phyloP scores from a whole-genome alignment of 257 asterid species.

The Striga asiatica region DNA sequence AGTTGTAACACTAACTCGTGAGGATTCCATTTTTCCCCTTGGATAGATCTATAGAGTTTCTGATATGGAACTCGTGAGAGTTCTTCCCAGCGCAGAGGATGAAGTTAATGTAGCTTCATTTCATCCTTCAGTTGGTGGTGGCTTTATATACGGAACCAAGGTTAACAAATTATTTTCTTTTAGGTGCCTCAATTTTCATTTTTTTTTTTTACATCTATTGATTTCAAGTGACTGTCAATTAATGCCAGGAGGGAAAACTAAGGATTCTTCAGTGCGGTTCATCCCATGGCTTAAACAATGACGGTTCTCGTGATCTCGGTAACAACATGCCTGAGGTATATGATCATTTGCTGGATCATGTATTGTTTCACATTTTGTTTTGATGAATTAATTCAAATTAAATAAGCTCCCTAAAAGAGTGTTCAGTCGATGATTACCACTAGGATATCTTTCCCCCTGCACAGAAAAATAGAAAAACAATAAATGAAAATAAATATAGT shows the following conservation, averaged over 20 bases:
- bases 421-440: not conserved
- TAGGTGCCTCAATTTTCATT: not conserved
- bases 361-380: not conserved
- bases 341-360: not conserved
- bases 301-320: slow-evolving; percentile 35
- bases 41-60: slow-evolving; percentile 79
- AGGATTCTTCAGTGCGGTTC: slow-evolving; percentile 69
- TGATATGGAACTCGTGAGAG: slow-evolving; percentile 95
- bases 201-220: not conserved
- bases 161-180: slow-evolving; percentile 18
- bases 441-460: too few relatives aligned
- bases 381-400: not conserved
- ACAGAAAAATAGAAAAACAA: too few relatives aligned
- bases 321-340: slow-evolving; percentile 72
- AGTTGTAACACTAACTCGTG: not conserved
- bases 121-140: slow-evolving; percentile 95
- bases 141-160: slow-evolving; percentile 96
- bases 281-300: slow-evolving; percentile 39
- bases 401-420: not conserved
- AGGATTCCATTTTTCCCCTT: slow-evolving; percentile 11
- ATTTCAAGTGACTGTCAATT: slow-evolving; percentile 2
- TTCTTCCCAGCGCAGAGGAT: slow-evolving; percentile 94
- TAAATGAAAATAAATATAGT: too few relatives aligned
- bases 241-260: slow-evolving; percentile 85
- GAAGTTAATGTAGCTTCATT: slow-evolving; percentile 98